Conservation (phyloP, 495 filamentous ascomycete genomes). For the Trichoderma asperelloides region DNA sequence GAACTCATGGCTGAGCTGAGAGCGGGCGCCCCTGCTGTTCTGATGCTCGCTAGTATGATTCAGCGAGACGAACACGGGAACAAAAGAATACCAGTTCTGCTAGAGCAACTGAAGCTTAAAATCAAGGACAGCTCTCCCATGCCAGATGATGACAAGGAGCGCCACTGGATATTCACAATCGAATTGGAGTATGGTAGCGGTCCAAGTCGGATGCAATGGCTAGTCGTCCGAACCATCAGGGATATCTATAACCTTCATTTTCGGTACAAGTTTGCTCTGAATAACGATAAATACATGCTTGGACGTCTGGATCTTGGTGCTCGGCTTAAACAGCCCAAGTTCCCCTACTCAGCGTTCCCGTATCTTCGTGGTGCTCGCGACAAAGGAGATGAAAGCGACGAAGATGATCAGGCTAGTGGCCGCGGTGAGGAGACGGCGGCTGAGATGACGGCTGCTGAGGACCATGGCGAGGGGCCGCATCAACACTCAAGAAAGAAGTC, state of each 20-base stretch:
- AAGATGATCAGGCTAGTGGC: constrained; percentile 52
- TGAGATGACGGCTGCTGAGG: constrained; percentile 34
- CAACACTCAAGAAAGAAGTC: constrained; percentile 50
- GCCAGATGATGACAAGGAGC: constrained; percentile 54
- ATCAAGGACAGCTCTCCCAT: constrained; percentile 69
- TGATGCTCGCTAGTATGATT: constrained; percentile 94
- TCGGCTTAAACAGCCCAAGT: constrained; percentile 72
- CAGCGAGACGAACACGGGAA: constrained; percentile 95
- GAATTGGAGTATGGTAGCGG: constrained; percentile 95
- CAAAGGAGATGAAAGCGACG: constrained; percentile 55
- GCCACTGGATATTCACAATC: constrained; percentile 81
- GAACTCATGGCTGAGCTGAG: constrained; percentile 93
- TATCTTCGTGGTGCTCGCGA: constrained; percentile 78
- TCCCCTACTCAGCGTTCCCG: constrained; percentile 85
- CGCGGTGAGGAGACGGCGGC: constrained; percentile 37
- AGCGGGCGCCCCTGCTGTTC: constrained; percentile 79
- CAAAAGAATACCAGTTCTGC: constrained; percentile 83
- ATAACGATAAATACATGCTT: constrained; percentile 65
- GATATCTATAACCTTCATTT: constrained; percentile 92
- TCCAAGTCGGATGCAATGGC: constrained; percentile 94
- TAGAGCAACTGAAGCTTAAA: constrained; percentile 88
- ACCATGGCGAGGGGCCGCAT: constrained; percentile 28
- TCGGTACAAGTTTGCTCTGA: constrained; percentile 77
- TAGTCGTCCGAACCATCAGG: constrained; percentile 72
- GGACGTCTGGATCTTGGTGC: constrained; percentile 27